These are phyloP conservation scores for Paraconiothyrium sp. DNA, from an alignment of 2,329 filamentous ascomycete genomes.

Conservation along the genomic window DNA sequence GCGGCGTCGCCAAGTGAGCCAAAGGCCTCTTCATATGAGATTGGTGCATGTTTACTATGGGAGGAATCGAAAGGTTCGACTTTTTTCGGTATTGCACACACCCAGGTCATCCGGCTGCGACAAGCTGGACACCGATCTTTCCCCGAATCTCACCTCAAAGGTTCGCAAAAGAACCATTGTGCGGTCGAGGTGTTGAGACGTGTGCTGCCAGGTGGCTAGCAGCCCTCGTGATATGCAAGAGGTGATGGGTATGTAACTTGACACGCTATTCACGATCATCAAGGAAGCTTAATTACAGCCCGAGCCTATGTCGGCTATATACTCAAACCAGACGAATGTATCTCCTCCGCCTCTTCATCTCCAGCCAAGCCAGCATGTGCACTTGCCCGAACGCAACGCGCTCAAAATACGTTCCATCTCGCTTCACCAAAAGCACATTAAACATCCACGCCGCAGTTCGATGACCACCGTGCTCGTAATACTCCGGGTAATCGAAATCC, in stretches of 20 bases:
- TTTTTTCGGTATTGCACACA: neutral
- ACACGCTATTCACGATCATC: too few relatives aligned
- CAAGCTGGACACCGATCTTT: neutral
- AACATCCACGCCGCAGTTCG: neutral
- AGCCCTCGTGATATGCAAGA: too few relatives aligned
- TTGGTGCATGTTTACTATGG: neutral
- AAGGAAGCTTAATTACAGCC: too few relatives aligned
- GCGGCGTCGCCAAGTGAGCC: neutral
- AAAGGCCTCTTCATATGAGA: neutral
- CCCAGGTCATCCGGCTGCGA: neutral
- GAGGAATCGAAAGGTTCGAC: neutral
- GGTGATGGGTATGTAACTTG: too few relatives aligned
- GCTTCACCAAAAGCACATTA: conserved; percentile 2
- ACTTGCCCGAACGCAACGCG: neutral
- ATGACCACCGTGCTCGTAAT: neutral
- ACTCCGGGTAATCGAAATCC: neutral
- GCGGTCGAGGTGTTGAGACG: too few relatives aligned
- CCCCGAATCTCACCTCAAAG: neutral
- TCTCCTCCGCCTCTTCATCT: conserved; percentile 2
- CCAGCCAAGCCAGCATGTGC: conserved; percentile 1
- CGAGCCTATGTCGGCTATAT: neutral
- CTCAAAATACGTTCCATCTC: neutral
- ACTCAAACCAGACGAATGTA: neutral
- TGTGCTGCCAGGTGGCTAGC: too few relatives aligned
- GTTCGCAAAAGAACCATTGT: too few relatives aligned